A percentile compares a stretch with the other conserved stretches of the same genome.
These are phyloP conservation scores for Cordyceps sp. DNA, from an alignment of 2,329 filamentous ascomycete species.

Conservation along the genomic window DNA sequence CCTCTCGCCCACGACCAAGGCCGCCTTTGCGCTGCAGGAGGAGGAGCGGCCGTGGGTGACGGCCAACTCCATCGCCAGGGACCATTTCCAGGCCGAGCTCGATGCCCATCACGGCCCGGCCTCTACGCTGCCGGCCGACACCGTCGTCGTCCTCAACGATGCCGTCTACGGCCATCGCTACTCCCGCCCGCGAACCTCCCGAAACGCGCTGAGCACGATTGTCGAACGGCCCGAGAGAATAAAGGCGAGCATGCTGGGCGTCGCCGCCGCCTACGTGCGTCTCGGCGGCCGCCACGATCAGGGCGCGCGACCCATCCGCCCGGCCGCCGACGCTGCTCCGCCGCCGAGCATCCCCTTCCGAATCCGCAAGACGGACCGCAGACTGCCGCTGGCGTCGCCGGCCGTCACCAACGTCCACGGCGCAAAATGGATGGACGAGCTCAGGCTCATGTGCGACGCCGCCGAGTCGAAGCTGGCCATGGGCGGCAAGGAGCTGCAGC, in stretches of 20 bases:
- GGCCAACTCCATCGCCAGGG: constrained; percentile 41
- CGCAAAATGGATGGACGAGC: constrained; percentile 80
- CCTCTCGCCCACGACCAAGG: constrained; percentile 24
- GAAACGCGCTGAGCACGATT: constrained; percentile 56
- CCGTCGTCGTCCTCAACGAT: constrained; percentile 78
- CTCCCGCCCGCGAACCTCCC: constrained; percentile 64
- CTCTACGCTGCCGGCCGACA: constrained; percentile 32
- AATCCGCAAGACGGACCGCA: constrained; percentile 65
- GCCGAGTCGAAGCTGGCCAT: constrained; percentile 64
- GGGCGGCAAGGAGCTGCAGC: constrained; percentile 61
- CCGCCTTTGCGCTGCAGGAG: constrained; percentile 18
- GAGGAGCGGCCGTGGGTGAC: constrained; percentile 25
- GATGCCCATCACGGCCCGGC: constrained; percentile 37
- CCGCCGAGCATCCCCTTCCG: constrained; percentile 57
- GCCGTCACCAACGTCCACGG: constrained; percentile 87
- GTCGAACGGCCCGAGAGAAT: constrained; percentile 89
- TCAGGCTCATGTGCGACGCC: constrained; percentile 67
- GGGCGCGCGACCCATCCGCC: constrained; percentile 50
- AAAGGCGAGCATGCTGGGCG: constrained; percentile 64
- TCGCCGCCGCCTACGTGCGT: constrained; percentile 80
- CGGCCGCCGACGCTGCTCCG: constrained; percentile 35
- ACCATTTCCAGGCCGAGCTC: constrained; percentile 56
- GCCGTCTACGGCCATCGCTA: constrained; percentile 90
- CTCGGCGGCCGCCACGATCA: constrained; percentile 66
- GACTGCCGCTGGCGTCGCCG: constrained; percentile 52